Conservation (phyloP, 2,329 filamentous ascomycete species). For the Xylaria polymorpha region DNA sequence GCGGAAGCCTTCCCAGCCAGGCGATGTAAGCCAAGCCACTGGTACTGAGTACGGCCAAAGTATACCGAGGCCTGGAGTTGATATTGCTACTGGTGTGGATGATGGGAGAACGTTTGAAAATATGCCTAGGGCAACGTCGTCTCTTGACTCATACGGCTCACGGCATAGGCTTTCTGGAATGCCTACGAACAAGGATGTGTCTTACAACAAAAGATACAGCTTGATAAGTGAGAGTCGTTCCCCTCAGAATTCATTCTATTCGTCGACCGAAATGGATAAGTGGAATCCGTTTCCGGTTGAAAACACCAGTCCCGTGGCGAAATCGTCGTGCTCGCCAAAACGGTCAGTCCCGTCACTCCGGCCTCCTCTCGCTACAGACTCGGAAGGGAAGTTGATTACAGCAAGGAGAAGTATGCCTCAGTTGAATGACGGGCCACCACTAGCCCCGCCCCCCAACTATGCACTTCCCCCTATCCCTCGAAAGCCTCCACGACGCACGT, state of each 20-base stretch:
- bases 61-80: background rate
- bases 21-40: background rate
- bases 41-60: background rate
- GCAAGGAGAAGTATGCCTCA: slow-evolving; percentile 64
- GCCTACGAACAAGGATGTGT: slow-evolving; percentile 26
- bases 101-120: slow-evolving; percentile 21
- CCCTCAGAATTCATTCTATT: slow-evolving; percentile 30
- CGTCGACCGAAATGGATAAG: slow-evolving; percentile 33
- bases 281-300: slow-evolving; percentile 30
- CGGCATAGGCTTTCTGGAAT: slow-evolving; percentile 37
- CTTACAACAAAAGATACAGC: slow-evolving; percentile 39
- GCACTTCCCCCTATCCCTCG: slow-evolving; percentile 66
- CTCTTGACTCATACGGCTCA: slow-evolving; percentile 37
- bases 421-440: slow-evolving; percentile 62
- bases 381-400: slow-evolving; percentile 36
- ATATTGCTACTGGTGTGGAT: background rate
- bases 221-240: slow-evolving; percentile 34
- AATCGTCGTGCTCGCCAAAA: slow-evolving; percentile 41
- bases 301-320: slow-evolving; percentile 32
- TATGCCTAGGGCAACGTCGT: slow-evolving; percentile 42
- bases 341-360: slow-evolving; percentile 43
- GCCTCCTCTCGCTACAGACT: slow-evolving; percentile 32
- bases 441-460: slow-evolving; percentile 65
- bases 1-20: slow-evolving; percentile 9
- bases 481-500: slow-evolving; percentile 38